phyloP scores from a whole-genome alignment of 2,329 filamentous ascomycete species.

The Bipolaris zeicola region DNA sequence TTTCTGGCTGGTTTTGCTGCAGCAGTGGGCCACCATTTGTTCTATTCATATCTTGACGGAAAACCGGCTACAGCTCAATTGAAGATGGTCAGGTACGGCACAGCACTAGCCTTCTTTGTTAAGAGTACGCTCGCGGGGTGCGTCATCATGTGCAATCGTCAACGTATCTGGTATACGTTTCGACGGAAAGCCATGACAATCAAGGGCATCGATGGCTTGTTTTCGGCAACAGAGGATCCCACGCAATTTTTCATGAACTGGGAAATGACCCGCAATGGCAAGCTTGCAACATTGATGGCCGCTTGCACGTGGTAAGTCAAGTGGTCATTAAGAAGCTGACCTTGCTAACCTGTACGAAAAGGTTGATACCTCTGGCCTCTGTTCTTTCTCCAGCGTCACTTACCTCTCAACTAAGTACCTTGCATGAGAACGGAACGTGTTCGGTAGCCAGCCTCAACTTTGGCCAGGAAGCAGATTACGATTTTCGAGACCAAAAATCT shows the following conservation, averaged over 20 bases:
- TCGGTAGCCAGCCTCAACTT: conserved; percentile 42
- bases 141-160: conserved; percentile 45
- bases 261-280: conserved; percentile 46
- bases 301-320: conserved; percentile 40
- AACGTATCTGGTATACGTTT: conserved; percentile 48
- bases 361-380: conserved; percentile 47
- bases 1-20: conserved; percentile 40
- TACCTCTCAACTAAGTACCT: conserved; percentile 37
- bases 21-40: conserved; percentile 45
- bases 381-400: conserved; percentile 45
- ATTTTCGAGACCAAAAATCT: conserved; percentile 36
- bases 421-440: conserved; percentile 26
- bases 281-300: conserved; percentile 46
- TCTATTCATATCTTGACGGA: conserved; percentile 41
- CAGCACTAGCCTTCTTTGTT: conserved; percentile 46
- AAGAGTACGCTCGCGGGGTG: conserved; percentile 45
- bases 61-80: conserved; percentile 39
- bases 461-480: conserved; percentile 34
- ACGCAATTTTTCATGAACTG: conserved; percentile 41
- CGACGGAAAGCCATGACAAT: conserved; percentile 46
- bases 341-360: conserved; percentile 10
- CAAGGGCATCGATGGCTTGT: conserved; percentile 46
- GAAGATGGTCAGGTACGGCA: conserved; percentile 45
- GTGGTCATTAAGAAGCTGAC: not conserved
- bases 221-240: conserved; percentile 45